Evolutionary conservation across 2,329 filamentous ascomycete species (phyloP).

Genomic region (Fusarium torulosum): DNA sequence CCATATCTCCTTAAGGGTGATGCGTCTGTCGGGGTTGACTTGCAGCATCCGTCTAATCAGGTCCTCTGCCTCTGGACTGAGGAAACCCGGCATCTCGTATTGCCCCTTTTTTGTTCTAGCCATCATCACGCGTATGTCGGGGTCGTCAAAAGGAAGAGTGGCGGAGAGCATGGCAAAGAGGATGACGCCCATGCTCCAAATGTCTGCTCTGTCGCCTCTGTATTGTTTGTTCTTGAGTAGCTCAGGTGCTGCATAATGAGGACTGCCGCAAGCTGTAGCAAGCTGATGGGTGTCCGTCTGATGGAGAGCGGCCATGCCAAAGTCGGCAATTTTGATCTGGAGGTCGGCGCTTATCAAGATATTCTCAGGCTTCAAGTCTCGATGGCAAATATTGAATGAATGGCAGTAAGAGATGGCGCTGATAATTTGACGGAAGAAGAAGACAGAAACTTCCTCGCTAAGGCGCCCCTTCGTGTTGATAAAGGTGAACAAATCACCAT

Average conservation of each 20-base stretch:
- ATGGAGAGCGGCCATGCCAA: constrained; percentile 94
- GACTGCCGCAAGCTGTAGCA: constrained; percentile 92
- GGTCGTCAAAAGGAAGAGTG: constrained; percentile 83
- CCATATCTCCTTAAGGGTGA: constrained; percentile 86
- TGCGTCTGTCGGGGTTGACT: constrained; percentile 81
- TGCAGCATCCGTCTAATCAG: constrained; percentile 85
- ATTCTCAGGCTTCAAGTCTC: constrained; percentile 97
- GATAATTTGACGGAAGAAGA: constrained; percentile 92
- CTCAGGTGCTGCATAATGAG: constrained; percentile 96
- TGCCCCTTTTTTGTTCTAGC: constrained; percentile 68
- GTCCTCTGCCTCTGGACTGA: constrained; percentile 78
- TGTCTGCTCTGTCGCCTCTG: constrained; percentile 86
- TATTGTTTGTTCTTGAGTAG: constrained; percentile 83
- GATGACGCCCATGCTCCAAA: constrained; percentile 95
- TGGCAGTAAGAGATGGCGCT: constrained; percentile 94
- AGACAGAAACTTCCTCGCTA: constrained; percentile 82
- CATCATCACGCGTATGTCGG: constrained; percentile 73
- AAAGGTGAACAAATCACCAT: constrained; percentile 85
- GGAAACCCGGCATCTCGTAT: constrained; percentile 71
- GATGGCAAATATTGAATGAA: constrained; percentile 93
- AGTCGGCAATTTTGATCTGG: constrained; percentile 94
- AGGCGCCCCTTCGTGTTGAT: constrained; percentile 81
- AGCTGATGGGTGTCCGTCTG: constrained; percentile 84
- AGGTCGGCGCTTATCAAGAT: constrained; percentile 83
- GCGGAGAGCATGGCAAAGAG: constrained; percentile 89